Evolutionary conservation across 768 basidiomycete species (phyloP).

Genomic region (Suillus fuscotomentosus): DNA sequence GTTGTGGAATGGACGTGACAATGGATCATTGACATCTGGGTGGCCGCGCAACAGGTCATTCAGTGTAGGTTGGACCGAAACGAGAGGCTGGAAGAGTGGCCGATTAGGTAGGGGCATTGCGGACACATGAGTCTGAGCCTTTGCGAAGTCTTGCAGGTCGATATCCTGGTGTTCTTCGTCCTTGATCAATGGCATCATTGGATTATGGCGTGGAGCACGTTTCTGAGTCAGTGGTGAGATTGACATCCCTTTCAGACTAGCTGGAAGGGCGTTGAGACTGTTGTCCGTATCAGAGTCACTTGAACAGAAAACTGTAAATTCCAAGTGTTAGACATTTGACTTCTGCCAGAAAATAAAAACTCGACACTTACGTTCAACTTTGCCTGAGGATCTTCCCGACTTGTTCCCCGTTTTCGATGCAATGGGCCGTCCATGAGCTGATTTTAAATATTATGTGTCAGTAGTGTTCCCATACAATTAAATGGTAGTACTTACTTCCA

Average conservation of each 20-base stretch:
- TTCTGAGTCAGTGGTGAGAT: neutral
- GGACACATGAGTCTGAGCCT: neutral
- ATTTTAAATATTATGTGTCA: no score
- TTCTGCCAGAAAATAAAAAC: neutral
- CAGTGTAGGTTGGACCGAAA: neutral
- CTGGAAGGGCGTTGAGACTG: neutral
- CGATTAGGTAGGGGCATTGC: neutral
- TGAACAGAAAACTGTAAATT: neutral
- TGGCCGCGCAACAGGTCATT: neutral
- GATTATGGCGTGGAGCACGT: neutral
- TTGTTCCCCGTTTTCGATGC: neutral
- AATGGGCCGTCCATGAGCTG: no score
- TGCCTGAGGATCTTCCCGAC: neutral
- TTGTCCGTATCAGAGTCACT: neutral
- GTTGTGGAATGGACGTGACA: neutral
- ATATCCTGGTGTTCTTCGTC: neutral
- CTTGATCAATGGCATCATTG: neutral
- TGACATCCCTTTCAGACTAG: neutral
- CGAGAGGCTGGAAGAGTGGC: neutral
- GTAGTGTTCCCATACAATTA: no score
- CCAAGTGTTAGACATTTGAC: neutral
- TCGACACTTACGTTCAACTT: neutral
- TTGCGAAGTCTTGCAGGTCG: neutral
- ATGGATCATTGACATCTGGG: neutral
- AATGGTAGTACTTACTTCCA: no score